Evolutionary conservation across 495 filamentous ascomycete species (phyloP).

Genomic region (Zalerion maritima): DNA sequence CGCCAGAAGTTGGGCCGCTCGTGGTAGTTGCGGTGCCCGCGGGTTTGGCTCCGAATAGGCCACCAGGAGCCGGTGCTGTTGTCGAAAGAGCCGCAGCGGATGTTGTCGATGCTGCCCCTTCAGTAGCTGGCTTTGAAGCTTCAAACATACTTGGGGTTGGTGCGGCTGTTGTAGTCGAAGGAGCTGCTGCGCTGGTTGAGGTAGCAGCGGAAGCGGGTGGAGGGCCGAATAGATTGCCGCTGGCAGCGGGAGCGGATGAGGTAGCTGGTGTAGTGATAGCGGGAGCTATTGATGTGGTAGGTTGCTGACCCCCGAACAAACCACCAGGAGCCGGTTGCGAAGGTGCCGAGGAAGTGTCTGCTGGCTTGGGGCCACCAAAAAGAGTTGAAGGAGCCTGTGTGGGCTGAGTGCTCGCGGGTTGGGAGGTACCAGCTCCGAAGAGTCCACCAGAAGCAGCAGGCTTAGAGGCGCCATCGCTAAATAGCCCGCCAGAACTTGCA

Average conservation of each 20-base stretch:
- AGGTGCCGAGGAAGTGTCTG: too few species aligned
- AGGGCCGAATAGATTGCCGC: constrained; percentile 19
- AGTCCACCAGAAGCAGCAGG: too few species aligned
- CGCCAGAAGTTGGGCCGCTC: constrained; percentile 11
- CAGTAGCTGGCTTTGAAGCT: constrained; percentile 7
- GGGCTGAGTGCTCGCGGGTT: too few species aligned
- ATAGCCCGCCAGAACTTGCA: constrained; percentile 2
- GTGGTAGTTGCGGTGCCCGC: constrained; percentile 15
- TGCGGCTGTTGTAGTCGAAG: constrained; percentile 11
- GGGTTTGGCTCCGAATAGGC: constrained; percentile 11
- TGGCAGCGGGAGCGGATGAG: constrained; percentile 10
- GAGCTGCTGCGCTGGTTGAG: constrained; percentile 13
- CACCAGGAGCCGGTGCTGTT: constrained; percentile 4
- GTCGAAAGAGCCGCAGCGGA: constrained; percentile 8
- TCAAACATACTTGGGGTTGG: constrained; percentile 13
- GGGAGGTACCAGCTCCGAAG: too few species aligned
- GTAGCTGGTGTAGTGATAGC: constrained; percentile 9
- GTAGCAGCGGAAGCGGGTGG: constrained; percentile 6
- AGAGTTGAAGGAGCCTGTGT: too few species aligned
- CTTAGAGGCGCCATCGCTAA: too few species aligned
- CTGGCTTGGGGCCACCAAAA: too few species aligned
- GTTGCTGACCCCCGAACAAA: too few species aligned
- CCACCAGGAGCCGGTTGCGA: constrained; percentile 3
- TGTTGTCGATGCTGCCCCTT: constrained; percentile 5
- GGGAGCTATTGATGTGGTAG: constrained; percentile 2